Percentiles rank a stretch among this genome's conserved stretches.
Conservation (phyloP, 257 asterid genomes). For the Orobanche coerulescens region DNA sequence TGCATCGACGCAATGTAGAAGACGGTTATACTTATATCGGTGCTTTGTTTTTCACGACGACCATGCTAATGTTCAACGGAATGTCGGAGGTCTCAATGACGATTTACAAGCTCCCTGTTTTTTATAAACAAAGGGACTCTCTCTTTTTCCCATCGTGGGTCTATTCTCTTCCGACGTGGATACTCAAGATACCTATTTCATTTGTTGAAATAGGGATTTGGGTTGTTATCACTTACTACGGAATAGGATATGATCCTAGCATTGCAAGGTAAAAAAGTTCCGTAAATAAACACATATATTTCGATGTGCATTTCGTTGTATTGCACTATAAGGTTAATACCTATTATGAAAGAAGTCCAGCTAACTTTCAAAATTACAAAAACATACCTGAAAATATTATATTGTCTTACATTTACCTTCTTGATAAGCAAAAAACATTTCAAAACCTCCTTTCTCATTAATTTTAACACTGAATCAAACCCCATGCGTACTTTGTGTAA, state of each 20-base stretch:
- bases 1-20: conserved; percentile 20
- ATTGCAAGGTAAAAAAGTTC: conserved; percentile 25
- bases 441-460: too few species aligned
- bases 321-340: too few species aligned
- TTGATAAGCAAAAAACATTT: too few species aligned
- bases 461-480: not conserved
- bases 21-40: conserved; percentile 31
- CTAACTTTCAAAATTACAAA: too few species aligned
- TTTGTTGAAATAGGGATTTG: conserved; percentile 30
- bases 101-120: conserved; percentile 39
- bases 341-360: too few species aligned
- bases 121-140: conserved; percentile 44
- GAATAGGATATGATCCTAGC: conserved; percentile 38
- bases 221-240: conserved; percentile 38
- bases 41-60: conserved; percentile 22
- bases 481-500: too few species aligned
- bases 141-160: conserved; percentile 43
- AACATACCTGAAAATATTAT: too few species aligned
- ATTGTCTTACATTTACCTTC: too few species aligned
- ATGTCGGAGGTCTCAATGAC: conserved; percentile 32
- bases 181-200: conserved; percentile 35
- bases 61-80: conserved; percentile 31
- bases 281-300: not conserved
- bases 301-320: not conserved
- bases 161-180: conserved; percentile 37